Percentiles rank a stretch among this genome's conserved stretches.
These are phyloP conservation scores for Tephrocybe sp. DNA, from an alignment of 768 basidiomycete genomes.

Conservation along the genomic window DNA sequence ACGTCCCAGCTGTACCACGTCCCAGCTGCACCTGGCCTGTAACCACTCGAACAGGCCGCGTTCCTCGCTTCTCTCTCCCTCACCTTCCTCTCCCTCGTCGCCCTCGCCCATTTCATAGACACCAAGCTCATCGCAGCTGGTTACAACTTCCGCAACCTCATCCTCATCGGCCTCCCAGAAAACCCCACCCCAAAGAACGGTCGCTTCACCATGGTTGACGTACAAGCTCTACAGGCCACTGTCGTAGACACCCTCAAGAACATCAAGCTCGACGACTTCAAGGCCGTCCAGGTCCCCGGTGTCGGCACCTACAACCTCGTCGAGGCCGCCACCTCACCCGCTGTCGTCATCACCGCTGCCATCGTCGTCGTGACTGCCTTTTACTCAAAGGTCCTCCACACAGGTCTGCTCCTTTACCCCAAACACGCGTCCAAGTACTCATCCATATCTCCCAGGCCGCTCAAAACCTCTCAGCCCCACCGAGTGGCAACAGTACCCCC, in stretches of 20 bases:
- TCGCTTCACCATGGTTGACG: constrained; percentile 16
- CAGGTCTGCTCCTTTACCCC: constrained; percentile 27
- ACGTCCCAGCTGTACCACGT: too few species aligned
- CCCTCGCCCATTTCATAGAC: constrained; percentile 40
- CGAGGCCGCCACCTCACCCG: constrained; percentile 39
- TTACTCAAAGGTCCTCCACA: constrained; percentile 52
- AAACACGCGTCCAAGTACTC: constrained; percentile 14
- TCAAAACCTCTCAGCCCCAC: constrained; percentile 69
- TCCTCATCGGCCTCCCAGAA: constrained; percentile 59
- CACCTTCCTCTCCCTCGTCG: constrained; percentile 48
- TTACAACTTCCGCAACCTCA: constrained; percentile 57
- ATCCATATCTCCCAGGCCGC: constrained; percentile 40
- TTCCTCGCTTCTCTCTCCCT: constrained; percentile 54
- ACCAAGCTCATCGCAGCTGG: constrained; percentile 49
- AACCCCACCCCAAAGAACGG: constrained; percentile 12
- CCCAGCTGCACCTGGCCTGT: too few species aligned
- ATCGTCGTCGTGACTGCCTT: constrained; percentile 49
- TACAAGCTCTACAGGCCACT: constrained; percentile 19
- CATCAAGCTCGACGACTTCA: constrained; percentile 25
- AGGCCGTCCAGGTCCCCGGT: constrained; percentile 34
- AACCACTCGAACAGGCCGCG: constrained; percentile 48
- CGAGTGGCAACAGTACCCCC: constrained; percentile 80
- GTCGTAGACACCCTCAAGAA: constrained; percentile 21
- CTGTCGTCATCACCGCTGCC: constrained; percentile 52
- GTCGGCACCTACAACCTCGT: constrained; percentile 38